These are phyloP conservation scores for Pyricularia sp. DNA, from an alignment of 2,329 filamentous ascomycete species.

Conservation along the genomic window DNA sequence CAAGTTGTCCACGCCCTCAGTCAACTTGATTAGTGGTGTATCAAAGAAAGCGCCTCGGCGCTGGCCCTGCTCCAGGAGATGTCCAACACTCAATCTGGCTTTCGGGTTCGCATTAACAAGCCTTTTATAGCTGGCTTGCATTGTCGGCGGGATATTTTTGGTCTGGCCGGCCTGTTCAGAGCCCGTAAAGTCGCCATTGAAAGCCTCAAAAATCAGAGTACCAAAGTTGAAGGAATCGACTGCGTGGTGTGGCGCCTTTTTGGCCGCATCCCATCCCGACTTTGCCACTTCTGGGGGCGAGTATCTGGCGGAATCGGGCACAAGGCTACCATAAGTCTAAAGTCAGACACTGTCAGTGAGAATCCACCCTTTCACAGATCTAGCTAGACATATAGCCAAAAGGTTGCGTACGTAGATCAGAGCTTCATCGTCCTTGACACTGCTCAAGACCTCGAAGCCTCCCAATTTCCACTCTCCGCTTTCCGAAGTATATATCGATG, in stretches of 20 bases:
- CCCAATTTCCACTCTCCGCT: slow-evolving; percentile 97
- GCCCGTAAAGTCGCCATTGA: slow-evolving; percentile 74
- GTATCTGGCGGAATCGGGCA: slow-evolving; percentile 79
- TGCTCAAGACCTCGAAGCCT: slow-evolving; percentile 89
- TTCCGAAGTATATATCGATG: slow-evolving; percentile 86
- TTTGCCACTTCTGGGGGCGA: slow-evolving; percentile 79
- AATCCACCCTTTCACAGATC: slow-evolving; percentile 8
- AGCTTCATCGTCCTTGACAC: slow-evolving; percentile 90
- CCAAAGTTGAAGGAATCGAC: slow-evolving; percentile 86
- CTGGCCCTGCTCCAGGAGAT: slow-evolving; percentile 84
- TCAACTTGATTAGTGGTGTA: slow-evolving; percentile 82
- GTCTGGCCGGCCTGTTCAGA: slow-evolving; percentile 76
- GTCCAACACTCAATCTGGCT: slow-evolving; percentile 68
- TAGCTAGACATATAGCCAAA: slow-evolving; percentile 3
- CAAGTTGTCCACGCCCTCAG: slow-evolving; percentile 85
- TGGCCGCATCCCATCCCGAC: slow-evolving; percentile 85
- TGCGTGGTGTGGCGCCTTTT: slow-evolving; percentile 69
- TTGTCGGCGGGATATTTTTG: slow-evolving; percentile 74
- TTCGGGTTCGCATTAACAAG: slow-evolving; percentile 86
- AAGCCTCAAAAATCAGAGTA: slow-evolving; percentile 77
- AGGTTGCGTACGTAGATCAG: slow-evolving; percentile 61
- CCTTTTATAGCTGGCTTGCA: slow-evolving; percentile 87
- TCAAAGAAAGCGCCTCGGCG: slow-evolving; percentile 83
- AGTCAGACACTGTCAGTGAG: background rate
- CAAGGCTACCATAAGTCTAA: slow-evolving; percentile 75